phyloP scores from a whole-genome alignment of 768 basidiomycete species.

The Sarcodon aspratus region DNA sequence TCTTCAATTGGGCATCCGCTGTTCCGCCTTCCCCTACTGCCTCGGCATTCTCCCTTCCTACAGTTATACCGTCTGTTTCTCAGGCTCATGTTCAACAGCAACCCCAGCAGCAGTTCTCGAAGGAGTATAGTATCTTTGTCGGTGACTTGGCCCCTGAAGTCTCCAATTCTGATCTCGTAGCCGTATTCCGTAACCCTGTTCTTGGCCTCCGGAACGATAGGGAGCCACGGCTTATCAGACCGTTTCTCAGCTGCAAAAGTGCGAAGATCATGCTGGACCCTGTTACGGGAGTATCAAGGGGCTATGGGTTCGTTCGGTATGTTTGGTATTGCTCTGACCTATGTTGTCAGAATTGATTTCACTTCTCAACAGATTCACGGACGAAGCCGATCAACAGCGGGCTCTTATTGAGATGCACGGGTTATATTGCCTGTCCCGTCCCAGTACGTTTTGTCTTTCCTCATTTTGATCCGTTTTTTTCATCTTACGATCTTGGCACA shows the following conservation, averaged over 20 bases:
- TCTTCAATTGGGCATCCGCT: constrained; percentile 65
- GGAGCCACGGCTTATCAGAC: constrained; percentile 80
- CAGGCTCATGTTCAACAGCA: constrained; percentile 18
- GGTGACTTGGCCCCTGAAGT: constrained; percentile 90
- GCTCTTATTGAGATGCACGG: constrained; percentile 90
- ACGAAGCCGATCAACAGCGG: constrained; percentile 81
- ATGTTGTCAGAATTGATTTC: background rate
- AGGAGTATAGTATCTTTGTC: constrained; percentile 91
- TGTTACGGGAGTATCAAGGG: constrained; percentile 80
- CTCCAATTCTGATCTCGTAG: constrained; percentile 88
- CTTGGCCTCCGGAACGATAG: constrained; percentile 77
- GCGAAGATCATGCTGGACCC: constrained; percentile 95
- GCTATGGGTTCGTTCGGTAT: constrained; percentile 88
- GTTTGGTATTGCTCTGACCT: constrained; percentile 9
- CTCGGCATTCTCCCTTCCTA: constrained; percentile 12
- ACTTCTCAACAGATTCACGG: constrained; percentile 51
- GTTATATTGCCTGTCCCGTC: constrained; percentile 78
- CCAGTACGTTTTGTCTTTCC: constrained; percentile 45
- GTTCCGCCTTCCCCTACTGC: constrained; percentile 24
- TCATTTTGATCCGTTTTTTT: background rate
- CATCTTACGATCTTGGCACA: constrained; percentile 11
- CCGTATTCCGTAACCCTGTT: constrained; percentile 84
- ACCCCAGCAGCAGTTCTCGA: constrained; percentile 40
- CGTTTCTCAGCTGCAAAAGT: constrained; percentile 87
- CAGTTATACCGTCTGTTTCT: constrained; percentile 10